phyloP scores from a whole-genome alignment of 345 rosid genomes.

The Physaria fendleri region DNA sequence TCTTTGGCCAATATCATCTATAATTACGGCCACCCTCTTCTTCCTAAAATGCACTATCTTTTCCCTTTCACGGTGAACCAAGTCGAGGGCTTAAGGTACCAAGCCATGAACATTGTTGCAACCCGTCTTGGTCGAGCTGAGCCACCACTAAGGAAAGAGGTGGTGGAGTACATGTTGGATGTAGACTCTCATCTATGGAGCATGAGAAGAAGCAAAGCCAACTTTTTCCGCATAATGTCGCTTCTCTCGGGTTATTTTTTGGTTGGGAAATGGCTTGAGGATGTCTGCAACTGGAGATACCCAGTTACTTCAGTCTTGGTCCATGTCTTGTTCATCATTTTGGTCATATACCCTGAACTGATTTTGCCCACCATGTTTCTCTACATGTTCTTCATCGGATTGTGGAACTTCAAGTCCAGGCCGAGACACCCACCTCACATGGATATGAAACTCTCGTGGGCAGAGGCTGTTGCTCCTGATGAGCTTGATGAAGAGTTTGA shows the following conservation, averaged over 20 bases:
- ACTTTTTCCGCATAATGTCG: slow-evolving; percentile 72
- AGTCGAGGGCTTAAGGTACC: slow-evolving; percentile 61
- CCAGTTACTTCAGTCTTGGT: slow-evolving; percentile 59
- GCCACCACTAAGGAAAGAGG: slow-evolving; percentile 80
- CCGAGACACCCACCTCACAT: slow-evolving; percentile 69
- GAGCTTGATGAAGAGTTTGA: slow-evolving; percentile 86
- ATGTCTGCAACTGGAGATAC: slow-evolving; percentile 65
- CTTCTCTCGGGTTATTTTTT: slow-evolving; percentile 47
- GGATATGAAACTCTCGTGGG: slow-evolving; percentile 79
- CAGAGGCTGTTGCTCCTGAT: slow-evolving; percentile 60
- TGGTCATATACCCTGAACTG: slow-evolving; percentile 69
- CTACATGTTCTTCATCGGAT: slow-evolving; percentile 70
- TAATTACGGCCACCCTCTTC: slow-evolving; percentile 56
- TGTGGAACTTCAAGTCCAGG: slow-evolving; percentile 67
- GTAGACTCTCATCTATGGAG: slow-evolving; percentile 88
- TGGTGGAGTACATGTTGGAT: slow-evolving; percentile 80
- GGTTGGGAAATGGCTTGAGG: slow-evolving; percentile 47
- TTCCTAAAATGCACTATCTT: slow-evolving; percentile 84
- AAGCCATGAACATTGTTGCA: slow-evolving; percentile 78
- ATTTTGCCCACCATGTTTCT: slow-evolving; percentile 64
- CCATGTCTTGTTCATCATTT: slow-evolving; percentile 55
- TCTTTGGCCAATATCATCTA: slow-evolving; percentile 62
- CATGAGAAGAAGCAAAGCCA: slow-evolving; percentile 90
- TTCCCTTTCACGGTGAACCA: slow-evolving; percentile 80
- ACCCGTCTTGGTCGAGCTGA: slow-evolving; percentile 71